Evolutionary conservation across 257 asterid genomes (phyloP), one percentile per base, ranked within the genome.

Genomic region (Paraleonurus japonicus): DNA sequence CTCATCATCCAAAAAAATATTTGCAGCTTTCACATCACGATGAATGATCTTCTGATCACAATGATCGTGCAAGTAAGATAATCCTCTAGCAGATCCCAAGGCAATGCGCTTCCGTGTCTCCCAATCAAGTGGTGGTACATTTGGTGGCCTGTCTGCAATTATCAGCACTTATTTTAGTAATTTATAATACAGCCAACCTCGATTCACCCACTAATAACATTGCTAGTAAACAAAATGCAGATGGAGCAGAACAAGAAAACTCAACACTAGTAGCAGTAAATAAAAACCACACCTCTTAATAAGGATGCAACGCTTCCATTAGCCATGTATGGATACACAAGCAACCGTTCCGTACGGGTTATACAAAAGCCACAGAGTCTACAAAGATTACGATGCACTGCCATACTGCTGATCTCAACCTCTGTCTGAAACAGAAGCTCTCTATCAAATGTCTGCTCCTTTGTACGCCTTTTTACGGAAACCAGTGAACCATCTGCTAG

Each of bases 71-170:
- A 72, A 4, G 22, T 32, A 32, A 4, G 51, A 23, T 10, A 72
- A 43, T 20, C 76, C 76, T 39, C 63, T 72, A 24, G 76, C 76
- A 12, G 10, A 53, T 12, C 70, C 70, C 1, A 61, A 4, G 0
- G 63, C 76, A 19, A 72, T 61, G 30, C 37, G 7, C 39, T n/a
- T 32, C 6, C 76, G 35, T 6, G 3, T 60, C 1, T 0, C 32
- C 76, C 76, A 71, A 13, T 27, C 60, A 22, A 71, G 61, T 0
- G 69, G 51, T 41, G 13, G 50, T 20, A 9, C 15, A 10, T 39
- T 39, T 39, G 2, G 2, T 9, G 3, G 47, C 47, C n/a, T 39
- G 10, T 10, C 47, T 39, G 47, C 47, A 39, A 10, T 10, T 37
- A 7, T 37, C 8, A 30, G 35, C 5, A 30, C 35, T 30, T 30